Evolutionary conservation across 768 basidiomycete genomes (phyloP).

Genomic region (Favolaschia claudopus): DNA sequence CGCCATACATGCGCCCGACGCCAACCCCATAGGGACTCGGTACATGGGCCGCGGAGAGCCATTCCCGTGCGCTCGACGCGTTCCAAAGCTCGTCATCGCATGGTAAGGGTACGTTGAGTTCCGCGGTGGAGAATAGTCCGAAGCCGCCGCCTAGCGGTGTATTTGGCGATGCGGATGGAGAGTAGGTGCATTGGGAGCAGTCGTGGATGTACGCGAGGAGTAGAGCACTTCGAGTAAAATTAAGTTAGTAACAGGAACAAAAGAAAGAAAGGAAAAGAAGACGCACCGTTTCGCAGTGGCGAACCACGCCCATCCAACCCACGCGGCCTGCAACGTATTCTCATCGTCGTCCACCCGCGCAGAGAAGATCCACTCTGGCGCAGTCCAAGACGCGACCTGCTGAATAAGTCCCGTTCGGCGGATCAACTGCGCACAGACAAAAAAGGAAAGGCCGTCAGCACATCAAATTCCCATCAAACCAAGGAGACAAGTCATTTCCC

Average conservation of each 20-base stretch:
- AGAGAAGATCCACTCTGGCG: conserved; percentile 47
- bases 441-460: too few relatives aligned
- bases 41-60: conserved; percentile 50
- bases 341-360: too few relatives aligned
- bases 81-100: conserved; percentile 64
- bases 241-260: conserved; percentile 8
- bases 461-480: too few relatives aligned
- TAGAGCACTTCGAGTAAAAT: conserved; percentile 41
- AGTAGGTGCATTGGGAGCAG: conserved; percentile 62
- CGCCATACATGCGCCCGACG: conserved; percentile 42
- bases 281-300: conserved; percentile 66
- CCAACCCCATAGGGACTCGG: conserved; percentile 52
- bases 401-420: conserved; percentile 55
- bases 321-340: conserved; percentile 47
- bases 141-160: too few relatives aligned
- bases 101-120: conserved; percentile 61
- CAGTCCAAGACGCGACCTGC: conserved; percentile 52
- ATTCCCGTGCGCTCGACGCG: conserved; percentile 53
- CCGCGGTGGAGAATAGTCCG: conserved; percentile 52
- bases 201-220: conserved; percentile 64
- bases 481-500: too few relatives aligned
- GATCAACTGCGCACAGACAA: conserved; percentile 49
- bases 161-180: conserved; percentile 55
- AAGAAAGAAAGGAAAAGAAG: background rate
- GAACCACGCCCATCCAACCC: conserved; percentile 64